phyloP scores from a whole-genome alignment of 306 rosid genomes.

The Ormosia semicastrata region DNA sequence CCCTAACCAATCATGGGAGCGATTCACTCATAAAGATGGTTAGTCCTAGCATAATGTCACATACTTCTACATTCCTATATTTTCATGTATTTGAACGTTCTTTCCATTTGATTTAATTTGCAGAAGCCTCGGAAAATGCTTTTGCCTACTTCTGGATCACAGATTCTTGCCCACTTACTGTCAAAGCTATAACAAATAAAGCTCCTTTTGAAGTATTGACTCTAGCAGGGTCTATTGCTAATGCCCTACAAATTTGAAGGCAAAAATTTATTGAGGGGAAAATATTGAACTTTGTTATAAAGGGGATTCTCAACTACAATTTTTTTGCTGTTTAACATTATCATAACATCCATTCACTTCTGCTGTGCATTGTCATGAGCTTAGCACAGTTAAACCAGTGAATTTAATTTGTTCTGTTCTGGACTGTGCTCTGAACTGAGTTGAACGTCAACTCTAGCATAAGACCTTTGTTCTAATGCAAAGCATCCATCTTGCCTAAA shows the following conservation, averaged over 20 bases:
- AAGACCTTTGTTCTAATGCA: background rate
- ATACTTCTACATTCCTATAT: background rate
- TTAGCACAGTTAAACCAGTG: conserved; percentile 9
- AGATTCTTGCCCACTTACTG: conserved; percentile 90
- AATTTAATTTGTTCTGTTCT: background rate
- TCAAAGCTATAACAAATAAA: conserved; percentile 62
- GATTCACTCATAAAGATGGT: conserved; percentile 74
- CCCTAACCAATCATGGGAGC: conserved; percentile 82
- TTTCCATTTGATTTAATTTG: conserved; percentile 24
- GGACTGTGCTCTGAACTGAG: background rate
- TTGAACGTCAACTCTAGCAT: background rate
- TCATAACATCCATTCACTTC: conserved; percentile 6
- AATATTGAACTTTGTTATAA: conserved; percentile 8
- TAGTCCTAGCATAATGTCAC: conserved; percentile 17
- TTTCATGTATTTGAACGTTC: background rate
- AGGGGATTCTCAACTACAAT: conserved; percentile 8
- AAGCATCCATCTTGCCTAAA: background rate
- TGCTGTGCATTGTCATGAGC: background rate
- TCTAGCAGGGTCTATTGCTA: conserved; percentile 88
- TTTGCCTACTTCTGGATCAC: conserved; percentile 94
- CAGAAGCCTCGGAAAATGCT: conserved; percentile 47
- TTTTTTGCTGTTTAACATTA: background rate
- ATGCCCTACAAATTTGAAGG: conserved; percentile 70
- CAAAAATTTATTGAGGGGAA: background rate
- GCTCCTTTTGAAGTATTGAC: conserved; percentile 92